Evolutionary conservation across 2,329 filamentous ascomycete genomes (phyloP).

Genomic region (Penicillium sp.): DNA sequence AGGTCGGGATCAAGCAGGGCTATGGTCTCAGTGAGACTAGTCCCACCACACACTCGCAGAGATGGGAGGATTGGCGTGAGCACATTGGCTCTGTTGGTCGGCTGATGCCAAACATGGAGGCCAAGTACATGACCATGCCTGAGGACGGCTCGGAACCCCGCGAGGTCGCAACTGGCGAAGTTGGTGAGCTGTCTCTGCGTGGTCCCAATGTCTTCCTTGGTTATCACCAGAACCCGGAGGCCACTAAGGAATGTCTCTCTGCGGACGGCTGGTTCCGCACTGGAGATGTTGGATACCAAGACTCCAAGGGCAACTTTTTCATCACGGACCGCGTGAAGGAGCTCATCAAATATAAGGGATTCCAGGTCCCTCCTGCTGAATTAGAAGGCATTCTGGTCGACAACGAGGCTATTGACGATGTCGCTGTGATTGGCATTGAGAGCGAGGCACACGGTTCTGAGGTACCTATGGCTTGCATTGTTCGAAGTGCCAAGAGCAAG

Average conservation of each 20-base stretch:
- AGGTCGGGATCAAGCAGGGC: constrained; percentile 84
- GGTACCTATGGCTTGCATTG: constrained; percentile 70
- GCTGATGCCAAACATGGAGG: constrained; percentile 77
- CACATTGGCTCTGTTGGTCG: constrained; percentile 78
- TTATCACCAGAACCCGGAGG: constrained; percentile 63
- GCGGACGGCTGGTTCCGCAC: constrained; percentile 86
- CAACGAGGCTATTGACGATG: constrained; percentile 60
- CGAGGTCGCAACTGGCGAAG: constrained; percentile 66
- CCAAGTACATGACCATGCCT: constrained; percentile 72
- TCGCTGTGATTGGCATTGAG: constrained; percentile 66
- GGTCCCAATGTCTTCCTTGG: constrained; percentile 68
- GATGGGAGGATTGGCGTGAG: constrained; percentile 75
- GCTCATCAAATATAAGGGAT: constrained; percentile 69
- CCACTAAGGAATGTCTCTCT: constrained; percentile 61
- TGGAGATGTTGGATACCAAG: constrained; percentile 81
- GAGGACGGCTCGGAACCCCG: constrained; percentile 50
- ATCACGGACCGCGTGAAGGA: constrained; percentile 84
- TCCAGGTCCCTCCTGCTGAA: constrained; percentile 72
- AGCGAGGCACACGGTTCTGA: constrained; percentile 67
- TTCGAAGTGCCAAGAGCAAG: constrained; percentile 51
- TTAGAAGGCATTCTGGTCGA: constrained; percentile 60
- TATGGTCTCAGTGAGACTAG: constrained; percentile 90
- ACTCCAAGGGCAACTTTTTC: constrained; percentile 79
- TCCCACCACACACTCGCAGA: constrained; percentile 75
- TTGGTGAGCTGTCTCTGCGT: constrained; percentile 71